Conservation (phyloP, 306 rosid species). For the Castanea sativa region DNA sequence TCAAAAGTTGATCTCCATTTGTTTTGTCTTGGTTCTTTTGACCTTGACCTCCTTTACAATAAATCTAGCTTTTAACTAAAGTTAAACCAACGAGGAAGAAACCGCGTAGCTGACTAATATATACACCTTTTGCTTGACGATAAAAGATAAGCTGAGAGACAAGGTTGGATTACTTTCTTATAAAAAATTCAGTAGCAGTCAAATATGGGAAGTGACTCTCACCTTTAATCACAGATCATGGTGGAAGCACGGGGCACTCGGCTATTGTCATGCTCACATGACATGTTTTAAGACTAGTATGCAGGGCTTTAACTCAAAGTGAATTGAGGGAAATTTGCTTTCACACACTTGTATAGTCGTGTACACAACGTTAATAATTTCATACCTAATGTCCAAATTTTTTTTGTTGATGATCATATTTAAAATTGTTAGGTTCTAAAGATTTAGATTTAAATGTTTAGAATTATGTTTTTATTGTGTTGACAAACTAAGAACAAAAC, state of each 20-base stretch:
- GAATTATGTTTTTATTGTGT: too few relatives aligned
- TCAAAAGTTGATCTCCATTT: slow-evolving; percentile 22
- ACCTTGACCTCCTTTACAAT: slow-evolving; percentile 20
- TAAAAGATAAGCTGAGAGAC: slow-evolving; percentile 15
- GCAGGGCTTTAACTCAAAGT: too few relatives aligned
- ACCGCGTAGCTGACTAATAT: slow-evolving; percentile 45
- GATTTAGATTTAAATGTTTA: too few relatives aligned
- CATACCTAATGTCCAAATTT: too few relatives aligned
- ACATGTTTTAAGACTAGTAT: neutral
- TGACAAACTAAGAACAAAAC: too few relatives aligned
- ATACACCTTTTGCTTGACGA: neutral
- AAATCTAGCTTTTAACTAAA: neutral
- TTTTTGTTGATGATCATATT: too few relatives aligned
- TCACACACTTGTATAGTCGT: too few relatives aligned
- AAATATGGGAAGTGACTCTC: slow-evolving; percentile 22
- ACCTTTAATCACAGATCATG: neutral
- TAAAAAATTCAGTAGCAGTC: slow-evolving; percentile 21
- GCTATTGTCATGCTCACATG: slow-evolving; percentile 33
- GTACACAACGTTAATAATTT: too few relatives aligned
- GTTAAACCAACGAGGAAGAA: slow-evolving; percentile 24
- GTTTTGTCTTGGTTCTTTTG: slow-evolving; percentile 35
- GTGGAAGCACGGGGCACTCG: neutral
- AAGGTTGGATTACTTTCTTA: slow-evolving; percentile 34
- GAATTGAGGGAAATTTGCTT: too few relatives aligned
- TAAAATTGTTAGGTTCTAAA: too few relatives aligned